Evolutionary conservation across 306 rosid species (phyloP).

Genomic region (Ziziphus jujuba): DNA sequence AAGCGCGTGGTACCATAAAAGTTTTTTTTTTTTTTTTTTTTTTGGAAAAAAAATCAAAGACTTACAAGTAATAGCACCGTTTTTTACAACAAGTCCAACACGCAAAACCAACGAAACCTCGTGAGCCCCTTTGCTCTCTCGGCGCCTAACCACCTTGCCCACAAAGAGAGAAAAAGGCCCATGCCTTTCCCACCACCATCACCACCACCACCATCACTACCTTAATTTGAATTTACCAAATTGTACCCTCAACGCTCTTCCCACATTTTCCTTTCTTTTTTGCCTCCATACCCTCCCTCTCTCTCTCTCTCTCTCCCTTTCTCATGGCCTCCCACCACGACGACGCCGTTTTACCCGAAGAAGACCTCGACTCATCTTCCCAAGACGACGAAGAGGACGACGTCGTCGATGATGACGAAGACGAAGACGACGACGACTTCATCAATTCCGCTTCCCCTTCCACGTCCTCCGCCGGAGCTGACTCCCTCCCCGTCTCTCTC

Average conservation of each 20-base stretch:
- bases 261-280: background rate
- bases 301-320: background rate
- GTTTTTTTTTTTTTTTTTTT: no score
- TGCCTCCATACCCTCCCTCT: background rate
- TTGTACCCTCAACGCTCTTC: background rate
- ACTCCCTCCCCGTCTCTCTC: background rate
- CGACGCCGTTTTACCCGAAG: constrained; percentile 73
- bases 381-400: constrained; percentile 35
- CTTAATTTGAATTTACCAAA: background rate
- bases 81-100: constrained; percentile 16
- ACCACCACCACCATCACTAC: background rate
- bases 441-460: constrained; percentile 34
- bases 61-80: constrained; percentile 8
- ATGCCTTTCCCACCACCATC: background rate
- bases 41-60: no score
- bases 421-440: constrained; percentile 26
- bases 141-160: constrained; percentile 20
- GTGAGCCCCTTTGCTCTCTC: constrained; percentile 26
- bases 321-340: constrained; percentile 59
- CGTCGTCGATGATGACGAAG: constrained; percentile 27
- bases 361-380: constrained; percentile 52
- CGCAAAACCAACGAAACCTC: constrained; percentile 10
- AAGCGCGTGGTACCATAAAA: constrained; percentile 12
- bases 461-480: constrained; percentile 25
- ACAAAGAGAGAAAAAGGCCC: no score